These are phyloP conservation scores for Ceratocystis papillata DNA, from an alignment of 2,329 filamentous ascomycete genomes.

Conservation along the genomic window DNA sequence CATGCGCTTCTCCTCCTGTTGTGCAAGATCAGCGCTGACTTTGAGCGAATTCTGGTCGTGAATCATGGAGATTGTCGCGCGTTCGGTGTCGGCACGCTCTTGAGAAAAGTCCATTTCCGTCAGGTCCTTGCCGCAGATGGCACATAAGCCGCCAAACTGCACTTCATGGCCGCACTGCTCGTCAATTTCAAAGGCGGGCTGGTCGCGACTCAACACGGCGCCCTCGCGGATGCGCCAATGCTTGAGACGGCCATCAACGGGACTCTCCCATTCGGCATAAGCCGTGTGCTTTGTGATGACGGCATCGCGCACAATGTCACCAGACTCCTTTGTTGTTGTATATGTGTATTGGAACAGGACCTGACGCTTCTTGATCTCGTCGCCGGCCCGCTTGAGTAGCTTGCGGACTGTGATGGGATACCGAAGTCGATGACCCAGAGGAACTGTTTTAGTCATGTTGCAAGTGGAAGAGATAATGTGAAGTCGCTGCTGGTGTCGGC, in stretches of 20 bases:
- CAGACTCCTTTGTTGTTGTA: conserved; percentile 64
- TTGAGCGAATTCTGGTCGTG: conserved; percentile 82
- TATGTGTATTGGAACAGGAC: conserved; percentile 80
- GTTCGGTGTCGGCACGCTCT: conserved; percentile 64
- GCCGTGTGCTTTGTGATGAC: conserved; percentile 59
- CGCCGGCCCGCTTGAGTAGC: conserved; percentile 64
- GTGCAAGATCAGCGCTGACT: conserved; percentile 72
- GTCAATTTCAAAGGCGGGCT: conserved; percentile 61
- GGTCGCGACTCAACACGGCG: conserved; percentile 50
- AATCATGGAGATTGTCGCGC: conserved; percentile 87
- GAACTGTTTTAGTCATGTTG: conserved; percentile 39
- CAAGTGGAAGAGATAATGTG: too few relatives aligned
- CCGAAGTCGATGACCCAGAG: conserved; percentile 54
- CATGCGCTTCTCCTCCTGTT: conserved; percentile 70
- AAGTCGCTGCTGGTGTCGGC: too few relatives aligned
- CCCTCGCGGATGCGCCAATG: conserved; percentile 65
- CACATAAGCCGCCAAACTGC: conserved; percentile 84
- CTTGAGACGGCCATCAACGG: conserved; percentile 66
- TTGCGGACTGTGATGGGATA: conserved; percentile 91
- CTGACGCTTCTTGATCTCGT: conserved; percentile 64
- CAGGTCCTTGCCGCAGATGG: conserved; percentile 91
- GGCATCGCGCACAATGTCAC: conserved; percentile 50
- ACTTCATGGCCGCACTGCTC: conserved; percentile 86
- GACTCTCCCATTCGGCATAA: conserved; percentile 67
- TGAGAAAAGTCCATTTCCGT: conserved; percentile 79